Conservation (phyloP, 352 stramenopile species). For the Phytophthora meadii region DNA sequence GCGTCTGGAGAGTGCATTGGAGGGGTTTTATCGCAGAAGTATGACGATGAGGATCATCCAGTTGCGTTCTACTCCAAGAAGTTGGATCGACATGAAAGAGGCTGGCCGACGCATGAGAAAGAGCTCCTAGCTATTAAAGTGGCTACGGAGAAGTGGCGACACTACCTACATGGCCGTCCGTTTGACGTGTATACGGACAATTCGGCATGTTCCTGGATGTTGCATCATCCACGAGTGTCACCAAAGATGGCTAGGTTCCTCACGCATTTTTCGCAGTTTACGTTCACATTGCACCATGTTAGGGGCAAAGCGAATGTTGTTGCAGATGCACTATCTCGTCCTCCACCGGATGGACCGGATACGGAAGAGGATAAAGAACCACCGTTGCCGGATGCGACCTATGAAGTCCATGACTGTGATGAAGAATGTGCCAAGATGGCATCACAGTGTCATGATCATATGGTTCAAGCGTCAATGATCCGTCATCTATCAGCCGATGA, state of each 20-base stretch:
- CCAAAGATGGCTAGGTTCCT: constrained; percentile 18
- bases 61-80: constrained; percentile 16
- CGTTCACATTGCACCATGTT: constrained; percentile 16
- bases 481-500: background rate
- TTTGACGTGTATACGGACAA: constrained; percentile 12
- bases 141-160: constrained; percentile 11
- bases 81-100: constrained; percentile 7
- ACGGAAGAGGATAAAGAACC: constrained; percentile 4
- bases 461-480: background rate
- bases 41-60: constrained; percentile 23
- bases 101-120: constrained; percentile 24
- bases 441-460: background rate
- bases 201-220: constrained; percentile 12
- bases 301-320: constrained; percentile 14
- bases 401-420: constrained; percentile 3
- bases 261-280: constrained; percentile 15
- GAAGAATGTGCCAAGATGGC: background rate
- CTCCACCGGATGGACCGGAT: background rate
- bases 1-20: constrained; percentile 25
- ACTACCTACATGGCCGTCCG: constrained; percentile 21
- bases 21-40: constrained; percentile 11
- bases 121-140: constrained; percentile 15
- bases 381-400: background rate
- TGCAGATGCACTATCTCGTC: constrained; percentile 4
- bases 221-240: constrained; percentile 11